phyloP scores from a whole-genome alignment of 2,329 filamentous ascomycete species.

The Furcasterigmium furcatum region DNA sequence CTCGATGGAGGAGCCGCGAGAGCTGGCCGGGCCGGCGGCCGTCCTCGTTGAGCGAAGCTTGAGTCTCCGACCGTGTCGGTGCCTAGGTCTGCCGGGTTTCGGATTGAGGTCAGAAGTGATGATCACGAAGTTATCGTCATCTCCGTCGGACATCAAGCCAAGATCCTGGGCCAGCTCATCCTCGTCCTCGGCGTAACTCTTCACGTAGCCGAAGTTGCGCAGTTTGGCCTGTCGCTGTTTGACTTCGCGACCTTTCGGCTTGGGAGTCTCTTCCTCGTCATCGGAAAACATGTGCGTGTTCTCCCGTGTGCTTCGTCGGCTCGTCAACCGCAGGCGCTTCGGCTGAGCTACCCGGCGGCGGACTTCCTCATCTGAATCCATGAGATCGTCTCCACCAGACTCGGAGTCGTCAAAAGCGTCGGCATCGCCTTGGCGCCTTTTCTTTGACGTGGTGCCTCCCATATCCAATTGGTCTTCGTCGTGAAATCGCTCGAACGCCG shows the following conservation, averaged over 20 bases:
- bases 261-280: not conserved
- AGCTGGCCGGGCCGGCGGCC: conserved; percentile 15
- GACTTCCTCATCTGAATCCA: conserved; percentile 7
- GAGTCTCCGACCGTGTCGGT: conserved; percentile 13
- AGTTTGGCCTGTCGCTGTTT: conserved; percentile 16
- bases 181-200: conserved; percentile 7
- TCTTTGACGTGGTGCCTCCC: not conserved
- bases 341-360: not conserved
- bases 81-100: conserved; percentile 9
- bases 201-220: conserved; percentile 20
- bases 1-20: conserved; percentile 44
- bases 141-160: conserved; percentile 19
- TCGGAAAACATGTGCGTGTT: conserved; percentile 1
- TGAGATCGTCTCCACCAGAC: not conserved
- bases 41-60: conserved; percentile 17
- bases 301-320: conserved; percentile 2
- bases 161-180: conserved; percentile 28
- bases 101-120: conserved; percentile 31
- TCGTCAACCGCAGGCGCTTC: conserved; percentile 5
- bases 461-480: not conserved
- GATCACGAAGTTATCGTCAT: conserved; percentile 29
- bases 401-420: conserved; percentile 3
- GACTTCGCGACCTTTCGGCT: conserved; percentile 4
- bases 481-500: conserved; percentile 3
- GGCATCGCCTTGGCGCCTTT: conserved; percentile 1